These are phyloP conservation scores for Picocystis salinarum DNA, from an alignment of 139 green algal species.

Conservation along the genomic window DNA sequence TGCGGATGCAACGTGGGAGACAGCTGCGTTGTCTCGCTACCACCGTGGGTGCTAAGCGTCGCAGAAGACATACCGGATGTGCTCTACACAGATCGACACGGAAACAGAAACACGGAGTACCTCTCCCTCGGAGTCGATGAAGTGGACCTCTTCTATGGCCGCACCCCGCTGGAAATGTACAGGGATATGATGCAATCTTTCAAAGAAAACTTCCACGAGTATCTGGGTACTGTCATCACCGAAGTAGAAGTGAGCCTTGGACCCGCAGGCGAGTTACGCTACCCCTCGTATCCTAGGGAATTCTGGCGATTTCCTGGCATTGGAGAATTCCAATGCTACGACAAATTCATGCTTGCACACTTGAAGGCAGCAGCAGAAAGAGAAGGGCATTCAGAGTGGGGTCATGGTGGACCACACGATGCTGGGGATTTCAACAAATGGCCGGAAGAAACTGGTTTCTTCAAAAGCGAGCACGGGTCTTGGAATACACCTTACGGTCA, in stretches of 20 bases:
- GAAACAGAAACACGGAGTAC: slow-evolving; percentile 1
- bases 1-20: slow-evolving; percentile 88
- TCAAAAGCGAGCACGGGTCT: slow-evolving; percentile 42
- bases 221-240: not conserved
- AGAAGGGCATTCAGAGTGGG: slow-evolving; percentile 69
- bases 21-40: slow-evolving; percentile 59
- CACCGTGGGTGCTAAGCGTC: slow-evolving; percentile 61
- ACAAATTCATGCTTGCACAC: slow-evolving; percentile 83
- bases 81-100: not conserved
- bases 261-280: not conserved
- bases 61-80: not conserved
- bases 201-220: not conserved
- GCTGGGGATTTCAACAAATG: slow-evolving; percentile 77
- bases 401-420: slow-evolving; percentile 70
- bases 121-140: slow-evolving; percentile 1
- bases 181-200: not conserved
- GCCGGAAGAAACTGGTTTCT: slow-evolving; percentile 80
- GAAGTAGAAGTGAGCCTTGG: slow-evolving; percentile 2
- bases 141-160: not conserved
- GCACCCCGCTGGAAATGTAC: not conserved
- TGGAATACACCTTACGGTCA: no score
- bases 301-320: slow-evolving; percentile 87
- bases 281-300: slow-evolving; percentile 3
- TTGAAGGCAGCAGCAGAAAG: slow-evolving; percentile 26
- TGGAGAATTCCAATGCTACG: slow-evolving; percentile 97